phyloP scores from a whole-genome alignment of 495 filamentous ascomycete species.

The Cercophora sp. region DNA sequence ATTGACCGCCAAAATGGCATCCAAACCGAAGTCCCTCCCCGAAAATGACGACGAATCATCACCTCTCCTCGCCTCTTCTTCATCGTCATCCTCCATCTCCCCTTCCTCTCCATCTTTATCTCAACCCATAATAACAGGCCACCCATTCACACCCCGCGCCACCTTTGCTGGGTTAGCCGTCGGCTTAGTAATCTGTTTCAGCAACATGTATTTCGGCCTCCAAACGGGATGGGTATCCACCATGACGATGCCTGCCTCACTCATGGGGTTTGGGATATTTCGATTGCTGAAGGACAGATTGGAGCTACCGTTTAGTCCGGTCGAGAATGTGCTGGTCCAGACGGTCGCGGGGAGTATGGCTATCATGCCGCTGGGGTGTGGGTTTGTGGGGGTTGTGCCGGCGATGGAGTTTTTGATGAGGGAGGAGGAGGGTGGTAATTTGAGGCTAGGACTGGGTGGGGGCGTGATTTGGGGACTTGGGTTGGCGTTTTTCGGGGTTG shows the following conservation, averaged over 20 bases:
- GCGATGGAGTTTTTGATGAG: constrained; percentile 83
- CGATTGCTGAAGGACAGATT: constrained; percentile 68
- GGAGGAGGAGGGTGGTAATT: constrained; percentile 69
- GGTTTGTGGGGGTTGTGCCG: constrained; percentile 39
- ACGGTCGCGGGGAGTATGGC: constrained; percentile 93
- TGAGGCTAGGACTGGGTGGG: constrained; percentile 67
- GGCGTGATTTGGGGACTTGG: constrained; percentile 86
- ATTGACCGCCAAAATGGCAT: no score
- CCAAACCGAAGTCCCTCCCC: not conserved
- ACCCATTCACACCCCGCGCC: constrained; percentile 79
- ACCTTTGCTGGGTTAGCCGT: constrained; percentile 76
- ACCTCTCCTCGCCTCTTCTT: constrained; percentile 2
- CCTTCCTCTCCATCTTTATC: not conserved
- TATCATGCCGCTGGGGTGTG: constrained; percentile 87
- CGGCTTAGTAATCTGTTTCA: constrained; percentile 86
- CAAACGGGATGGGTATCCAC: constrained; percentile 85
- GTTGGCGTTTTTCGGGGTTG: constrained; percentile 90
- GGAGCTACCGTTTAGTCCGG: constrained; percentile 77
- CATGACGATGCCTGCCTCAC: constrained; percentile 80
- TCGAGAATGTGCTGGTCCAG: constrained; percentile 97
- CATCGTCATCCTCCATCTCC: not conserved
- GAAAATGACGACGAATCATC: not conserved
- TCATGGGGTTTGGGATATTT: constrained; percentile 97
- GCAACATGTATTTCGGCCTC: constrained; percentile 95
- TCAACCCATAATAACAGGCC: constrained; percentile 21